Percentiles rank a stretch among this genome's conserved stretches.
Evolutionary conservation across 108 stramenopile genomes (phyloP).

Genomic region (Stephanodiscus triporus): DNA sequence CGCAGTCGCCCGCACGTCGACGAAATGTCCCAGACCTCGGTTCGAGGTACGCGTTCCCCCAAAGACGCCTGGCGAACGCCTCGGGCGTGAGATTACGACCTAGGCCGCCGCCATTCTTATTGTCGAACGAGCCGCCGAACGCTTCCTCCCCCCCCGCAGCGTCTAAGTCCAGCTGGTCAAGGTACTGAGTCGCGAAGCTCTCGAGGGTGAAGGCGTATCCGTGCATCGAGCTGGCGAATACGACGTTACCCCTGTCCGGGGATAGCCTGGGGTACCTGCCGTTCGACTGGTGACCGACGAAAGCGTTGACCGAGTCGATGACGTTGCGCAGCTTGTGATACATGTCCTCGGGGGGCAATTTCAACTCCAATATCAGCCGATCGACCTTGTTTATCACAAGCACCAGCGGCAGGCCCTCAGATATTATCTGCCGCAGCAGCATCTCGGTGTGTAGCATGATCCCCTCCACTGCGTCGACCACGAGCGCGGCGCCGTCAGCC

Average conservation of each 20-base stretch:
- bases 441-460: constrained; percentile 95
- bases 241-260: constrained; percentile 89
- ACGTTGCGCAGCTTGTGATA: constrained; percentile 94
- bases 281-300: constrained; percentile 62
- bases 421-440: constrained; percentile 75
- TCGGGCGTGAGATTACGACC: constrained; percentile 72
- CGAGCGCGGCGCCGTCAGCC: constrained; percentile 89
- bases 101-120: constrained; percentile 39
- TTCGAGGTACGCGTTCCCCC: constrained; percentile 95
- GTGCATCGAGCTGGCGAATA: constrained; percentile 90
- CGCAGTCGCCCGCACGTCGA: constrained; percentile 55
- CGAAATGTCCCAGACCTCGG: constrained; percentile 64
- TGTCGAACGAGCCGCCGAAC: constrained; percentile 16
- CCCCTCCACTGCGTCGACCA: constrained; percentile 97
- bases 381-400: constrained; percentile 95
- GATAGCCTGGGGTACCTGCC: constrained; percentile 77
- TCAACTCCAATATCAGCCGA: constrained; percentile 94
- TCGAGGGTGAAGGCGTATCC: constrained; percentile 89
- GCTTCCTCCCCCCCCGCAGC: constrained; percentile 48
- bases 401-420: constrained; percentile 80
- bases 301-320: constrained; percentile 88
- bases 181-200: constrained; percentile 88
- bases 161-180: constrained; percentile 62
- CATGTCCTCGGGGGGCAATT: constrained; percentile 94
- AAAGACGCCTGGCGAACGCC: constrained; percentile 84